Evolutionary conservation across 2,329 filamentous ascomycete species (phyloP).

Genomic region (Fusarium xyrophilum): DNA sequence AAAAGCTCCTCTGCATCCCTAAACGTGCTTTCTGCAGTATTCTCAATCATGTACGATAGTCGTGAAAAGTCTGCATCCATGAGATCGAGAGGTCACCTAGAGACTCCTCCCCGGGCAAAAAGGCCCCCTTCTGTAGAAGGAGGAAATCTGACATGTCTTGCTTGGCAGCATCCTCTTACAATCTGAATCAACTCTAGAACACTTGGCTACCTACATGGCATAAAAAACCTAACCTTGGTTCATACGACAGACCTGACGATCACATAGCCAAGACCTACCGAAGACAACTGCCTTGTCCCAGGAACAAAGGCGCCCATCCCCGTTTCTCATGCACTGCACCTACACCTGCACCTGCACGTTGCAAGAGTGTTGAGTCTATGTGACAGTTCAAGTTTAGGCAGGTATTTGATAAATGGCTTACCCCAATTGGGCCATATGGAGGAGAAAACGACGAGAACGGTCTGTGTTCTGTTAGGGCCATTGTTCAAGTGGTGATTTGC

Average conservation of each 20-base stretch:
- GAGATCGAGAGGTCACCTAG: fast-evolving
- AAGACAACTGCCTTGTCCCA: not conserved
- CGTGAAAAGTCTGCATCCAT: not conserved
- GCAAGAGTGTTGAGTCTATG: not conserved
- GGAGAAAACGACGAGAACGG: conserved; percentile 1
- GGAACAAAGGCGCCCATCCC: conserved; percentile 1
- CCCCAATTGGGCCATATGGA: not conserved
- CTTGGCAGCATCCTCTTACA: not conserved
- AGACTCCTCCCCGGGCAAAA: not conserved
- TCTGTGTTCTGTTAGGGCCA: not conserved
- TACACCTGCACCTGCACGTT: not conserved
- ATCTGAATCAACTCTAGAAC: not conserved
- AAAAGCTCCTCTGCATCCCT: fast-evolving
- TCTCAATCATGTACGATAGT: not conserved
- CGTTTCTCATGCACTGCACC: not conserved
- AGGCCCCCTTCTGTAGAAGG: not conserved
- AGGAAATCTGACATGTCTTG: not conserved
- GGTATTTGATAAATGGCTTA: conserved; percentile 15
- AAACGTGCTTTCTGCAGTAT: too few relatives aligned
- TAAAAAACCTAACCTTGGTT: not conserved
- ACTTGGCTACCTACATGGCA: not conserved
- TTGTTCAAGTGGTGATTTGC: not conserved
- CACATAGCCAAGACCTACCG: not conserved
- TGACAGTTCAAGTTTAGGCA: not conserved
- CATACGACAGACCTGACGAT: conserved; percentile 3